A percentile compares a stretch with the other conserved stretches of the same genome.
Conservation (phyloP, 345 rosid species). For the Murraya paniculata region DNA sequence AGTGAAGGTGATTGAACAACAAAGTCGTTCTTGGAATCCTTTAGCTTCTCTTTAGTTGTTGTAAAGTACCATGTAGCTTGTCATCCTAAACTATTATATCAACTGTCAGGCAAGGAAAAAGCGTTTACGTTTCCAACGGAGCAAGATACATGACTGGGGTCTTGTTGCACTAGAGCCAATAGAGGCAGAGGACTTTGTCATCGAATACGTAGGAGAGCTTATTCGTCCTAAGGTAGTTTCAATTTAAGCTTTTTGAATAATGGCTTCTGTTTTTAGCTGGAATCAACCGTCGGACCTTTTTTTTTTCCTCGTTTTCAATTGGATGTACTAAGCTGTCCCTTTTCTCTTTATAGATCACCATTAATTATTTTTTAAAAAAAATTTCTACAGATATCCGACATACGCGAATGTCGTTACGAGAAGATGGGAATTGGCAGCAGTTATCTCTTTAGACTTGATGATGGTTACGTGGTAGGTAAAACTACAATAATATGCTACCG, state of each 20-base stretch:
- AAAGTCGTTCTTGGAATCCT: constrained; percentile 17
- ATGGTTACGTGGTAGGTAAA: constrained; percentile 89
- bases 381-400: constrained; percentile 83
- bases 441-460: constrained; percentile 97
- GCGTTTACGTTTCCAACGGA: constrained; percentile 80
- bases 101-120: constrained; percentile 85
- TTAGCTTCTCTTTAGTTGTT: constrained; percentile 2
- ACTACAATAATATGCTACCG: neutral
- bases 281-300: neutral
- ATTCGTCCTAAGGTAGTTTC: constrained; percentile 83
- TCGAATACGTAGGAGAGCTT: constrained; percentile 97
- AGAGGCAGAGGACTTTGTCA: constrained; percentile 96
- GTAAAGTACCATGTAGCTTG: constrained; percentile 16
- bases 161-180: constrained; percentile 90
- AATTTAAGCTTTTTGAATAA: constrained; percentile 2
- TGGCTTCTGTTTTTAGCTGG: neutral
- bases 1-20: constrained; percentile 59
- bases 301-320: neutral
- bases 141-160: constrained; percentile 99
- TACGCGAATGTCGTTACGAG: constrained; percentile 89
- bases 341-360: constrained; percentile 5
- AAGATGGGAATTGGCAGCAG: constrained; percentile 99
- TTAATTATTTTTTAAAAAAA: constrained; percentile 13
- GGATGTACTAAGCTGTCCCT: constrained; percentile 7
- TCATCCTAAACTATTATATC: constrained; percentile 17